Evolutionary conservation across 352 stramenopile species (phyloP).

Genomic region (Paralagenidium karlingii): DNA sequence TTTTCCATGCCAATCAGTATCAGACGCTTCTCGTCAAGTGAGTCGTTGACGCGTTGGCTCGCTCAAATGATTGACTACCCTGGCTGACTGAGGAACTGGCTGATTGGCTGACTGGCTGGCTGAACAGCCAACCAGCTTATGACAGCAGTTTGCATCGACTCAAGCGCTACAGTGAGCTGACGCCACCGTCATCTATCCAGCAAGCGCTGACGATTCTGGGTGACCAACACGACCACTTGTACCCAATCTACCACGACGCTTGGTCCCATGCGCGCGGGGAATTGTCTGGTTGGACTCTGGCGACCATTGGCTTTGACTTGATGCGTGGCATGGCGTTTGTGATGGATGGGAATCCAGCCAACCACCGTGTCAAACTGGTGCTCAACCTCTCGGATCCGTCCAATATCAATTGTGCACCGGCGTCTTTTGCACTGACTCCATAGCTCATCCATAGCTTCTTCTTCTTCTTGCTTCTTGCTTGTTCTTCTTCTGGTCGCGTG

Average conservation of each 20-base stretch:
- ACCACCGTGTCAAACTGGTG: too few relatives aligned
- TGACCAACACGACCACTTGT: slow-evolving; percentile 42
- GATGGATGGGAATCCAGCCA: too few relatives aligned
- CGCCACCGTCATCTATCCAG: slow-evolving; percentile 17
- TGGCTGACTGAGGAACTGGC: neutral
- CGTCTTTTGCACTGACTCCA: too few relatives aligned
- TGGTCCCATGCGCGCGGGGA: slow-evolving; percentile 42
- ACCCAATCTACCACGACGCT: slow-evolving; percentile 48
- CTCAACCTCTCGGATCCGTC: too few relatives aligned
- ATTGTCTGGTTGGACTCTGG: slow-evolving; percentile 56
- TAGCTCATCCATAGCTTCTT: too few relatives aligned
- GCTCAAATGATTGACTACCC: too few relatives aligned
- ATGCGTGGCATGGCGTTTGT: too few relatives aligned
- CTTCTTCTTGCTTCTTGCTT: too few relatives aligned
- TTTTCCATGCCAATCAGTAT: slow-evolving; percentile 72
- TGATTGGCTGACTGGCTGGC: slow-evolving; percentile 1
- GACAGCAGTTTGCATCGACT: slow-evolving; percentile 57
- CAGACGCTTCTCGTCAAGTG: slow-evolving; percentile 36
- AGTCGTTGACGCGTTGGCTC: neutral
- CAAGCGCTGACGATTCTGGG: slow-evolving; percentile 44
- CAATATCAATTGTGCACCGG: too few relatives aligned
- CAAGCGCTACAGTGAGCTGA: slow-evolving; percentile 36
- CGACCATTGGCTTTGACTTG: slow-evolving; percentile 55
- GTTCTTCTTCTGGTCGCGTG: too few relatives aligned
- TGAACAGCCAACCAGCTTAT: slow-evolving; percentile 54